Evolutionary conservation across 2,329 filamentous ascomycete species (phyloP), one percentile per base, ranked within the genome.

Genomic region (Graphium sp.): DNA sequence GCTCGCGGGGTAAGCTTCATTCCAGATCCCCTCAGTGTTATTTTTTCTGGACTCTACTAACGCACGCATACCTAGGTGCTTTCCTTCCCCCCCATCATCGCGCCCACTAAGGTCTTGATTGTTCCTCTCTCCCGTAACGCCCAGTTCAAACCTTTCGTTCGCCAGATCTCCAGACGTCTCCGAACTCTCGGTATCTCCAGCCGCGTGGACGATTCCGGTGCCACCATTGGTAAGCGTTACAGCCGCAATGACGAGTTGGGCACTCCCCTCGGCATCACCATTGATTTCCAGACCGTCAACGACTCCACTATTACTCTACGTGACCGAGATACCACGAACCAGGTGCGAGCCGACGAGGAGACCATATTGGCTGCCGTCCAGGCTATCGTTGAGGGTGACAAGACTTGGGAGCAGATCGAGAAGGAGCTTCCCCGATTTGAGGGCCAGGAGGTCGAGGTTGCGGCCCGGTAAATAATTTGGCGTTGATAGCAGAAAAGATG

Each of bases 161-260:
- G 66, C 38, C 58, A 66, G 36, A 55, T 92, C 38, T 75, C 74
- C 34, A 58, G 69, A 40, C 73, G 71, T 47, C 68, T 92, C 30
- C 72, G 81, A 39, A 64, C 68, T 18, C 54, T 75, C 32, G 75
- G 75, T 26, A 60, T 92, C 28, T 78, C 79, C 26, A 84, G 69
- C 56, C 73, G 76, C 35, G 67, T 89, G 24, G 83, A 92, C 46
- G 74, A 83, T 47, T 85, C 79, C 13, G 76, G 74, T 12, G 81
- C 81, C 30, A 81, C 73, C 35, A 92, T 93, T 41, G 84, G 84
- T 47, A 89, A 85, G 61, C 75, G 83, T 26, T 92, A 87, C 52
- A 69, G 76, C 42, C 72, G 83, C 41, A 91, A 92, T 48, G 84
- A 93, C 51, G 83, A 92, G 56, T 65, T 92, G 30, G 84, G 84